Evolutionary conservation across 1,284 basidiomycete species (phyloP).

Genomic region (Rhodotorula sp.): DNA sequence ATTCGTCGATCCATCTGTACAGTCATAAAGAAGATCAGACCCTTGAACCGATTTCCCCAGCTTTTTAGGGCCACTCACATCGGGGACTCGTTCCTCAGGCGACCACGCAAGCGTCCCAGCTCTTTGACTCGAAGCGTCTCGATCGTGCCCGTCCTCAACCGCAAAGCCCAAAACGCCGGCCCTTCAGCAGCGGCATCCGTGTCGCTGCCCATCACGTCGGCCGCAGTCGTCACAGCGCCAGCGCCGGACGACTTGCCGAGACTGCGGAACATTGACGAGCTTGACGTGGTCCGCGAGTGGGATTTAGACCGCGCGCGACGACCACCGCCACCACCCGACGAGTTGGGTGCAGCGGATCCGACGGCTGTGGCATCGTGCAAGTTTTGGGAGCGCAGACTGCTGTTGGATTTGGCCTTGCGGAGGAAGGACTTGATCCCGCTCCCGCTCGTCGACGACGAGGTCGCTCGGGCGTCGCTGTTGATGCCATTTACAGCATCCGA

Average conservation of each 20-base stretch:
- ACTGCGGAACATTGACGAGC: constrained; percentile 14
- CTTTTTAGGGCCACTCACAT: constrained; percentile 52
- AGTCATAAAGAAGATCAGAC: constrained; percentile 48
- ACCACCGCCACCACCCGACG: not conserved
- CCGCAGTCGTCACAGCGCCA: not conserved
- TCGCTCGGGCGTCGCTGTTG: not conserved
- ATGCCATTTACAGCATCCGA: too few relatives aligned
- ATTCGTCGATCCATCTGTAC: constrained; percentile 77
- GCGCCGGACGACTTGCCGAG: constrained; percentile 20
- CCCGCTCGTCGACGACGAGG: constrained; percentile 10
- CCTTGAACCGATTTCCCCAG: too few relatives aligned
- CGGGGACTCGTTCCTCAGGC: constrained; percentile 81
- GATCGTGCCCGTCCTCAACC: constrained; percentile 6
- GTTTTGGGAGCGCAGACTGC: constrained; percentile 10
- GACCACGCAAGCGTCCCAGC: constrained; percentile 57
- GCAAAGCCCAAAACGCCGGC: constrained; percentile 23
- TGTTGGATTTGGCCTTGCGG: constrained; percentile 34
- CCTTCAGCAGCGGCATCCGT: constrained; percentile 8
- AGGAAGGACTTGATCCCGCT: constrained; percentile 28
- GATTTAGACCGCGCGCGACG: not conserved
- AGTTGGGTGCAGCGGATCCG: not conserved
- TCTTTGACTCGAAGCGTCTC: constrained; percentile 68
- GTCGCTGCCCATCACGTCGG: too few relatives aligned
- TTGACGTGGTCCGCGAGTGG: constrained; percentile 17
- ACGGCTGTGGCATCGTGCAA: not conserved